Evolutionary conservation across 2,329 filamentous ascomycete genomes (phyloP).

Genomic region (Cryoendolithus antarcticus): DNA sequence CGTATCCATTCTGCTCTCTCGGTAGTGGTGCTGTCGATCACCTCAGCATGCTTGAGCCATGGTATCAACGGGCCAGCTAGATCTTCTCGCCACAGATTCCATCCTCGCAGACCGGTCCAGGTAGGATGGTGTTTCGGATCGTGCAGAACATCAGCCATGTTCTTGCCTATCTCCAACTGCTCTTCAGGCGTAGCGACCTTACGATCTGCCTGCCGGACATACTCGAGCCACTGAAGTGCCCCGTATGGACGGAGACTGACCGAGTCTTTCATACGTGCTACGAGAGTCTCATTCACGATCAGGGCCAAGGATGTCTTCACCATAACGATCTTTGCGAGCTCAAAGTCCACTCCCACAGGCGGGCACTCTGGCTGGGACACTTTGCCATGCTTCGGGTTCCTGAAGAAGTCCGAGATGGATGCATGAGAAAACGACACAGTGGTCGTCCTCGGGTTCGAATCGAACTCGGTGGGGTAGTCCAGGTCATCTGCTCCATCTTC

Average conservation of each 20-base stretch:
- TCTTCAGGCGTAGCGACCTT: not conserved
- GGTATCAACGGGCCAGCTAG: not conserved
- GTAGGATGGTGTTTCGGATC: not conserved
- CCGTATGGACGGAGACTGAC: slow-evolving; percentile 1
- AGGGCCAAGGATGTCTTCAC: not conserved
- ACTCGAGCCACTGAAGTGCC: not conserved
- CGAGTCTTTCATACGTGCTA: slow-evolving; percentile 1
- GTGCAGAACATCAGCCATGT: not conserved
- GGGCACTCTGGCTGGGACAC: not conserved
- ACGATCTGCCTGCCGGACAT: not conserved
- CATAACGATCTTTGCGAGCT: slow-evolving; percentile 1
- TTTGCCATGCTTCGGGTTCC: slow-evolving; percentile 4
- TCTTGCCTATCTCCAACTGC: not conserved
- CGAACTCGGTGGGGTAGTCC: slow-evolving; percentile 3
- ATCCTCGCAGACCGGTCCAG: not conserved
- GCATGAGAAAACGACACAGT: slow-evolving; percentile 5
- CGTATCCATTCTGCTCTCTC: not conserved
- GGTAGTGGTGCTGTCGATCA: not conserved
- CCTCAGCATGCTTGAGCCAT: not conserved
- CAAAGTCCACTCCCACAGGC: slow-evolving; percentile 1
- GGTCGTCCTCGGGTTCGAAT: slow-evolving; percentile 6
- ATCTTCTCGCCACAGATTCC: not conserved
- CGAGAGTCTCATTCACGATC: not conserved
- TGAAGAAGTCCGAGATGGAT: slow-evolving; percentile 6
- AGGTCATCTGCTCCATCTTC: slow-evolving; percentile 2